A percentile compares a stretch with the other conserved stretches of the same genome.
phyloP scores from a whole-genome alignment of 257 asterid genomes.

The Lycium ferocissimum region DNA sequence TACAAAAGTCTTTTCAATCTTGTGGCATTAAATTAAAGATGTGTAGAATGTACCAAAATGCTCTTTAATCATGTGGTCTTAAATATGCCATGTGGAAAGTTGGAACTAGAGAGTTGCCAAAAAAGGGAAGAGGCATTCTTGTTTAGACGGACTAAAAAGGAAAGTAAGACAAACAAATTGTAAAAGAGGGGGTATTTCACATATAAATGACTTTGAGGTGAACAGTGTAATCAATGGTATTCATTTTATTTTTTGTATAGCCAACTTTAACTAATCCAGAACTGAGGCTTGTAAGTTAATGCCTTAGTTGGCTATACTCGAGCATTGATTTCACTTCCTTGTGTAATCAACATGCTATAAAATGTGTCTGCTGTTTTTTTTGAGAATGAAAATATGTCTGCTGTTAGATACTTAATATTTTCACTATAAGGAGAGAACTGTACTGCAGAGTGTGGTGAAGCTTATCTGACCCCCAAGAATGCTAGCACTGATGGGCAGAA shows the following conservation, averaged over 20 bases:
- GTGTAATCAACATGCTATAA: neutral
- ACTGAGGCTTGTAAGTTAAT: neutral
- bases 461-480: slow-evolving; percentile 10
- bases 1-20: too few species aligned
- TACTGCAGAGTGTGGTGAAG: slow-evolving; percentile 8
- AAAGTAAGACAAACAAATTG: too few species aligned
- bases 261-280: neutral
- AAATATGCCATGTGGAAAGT: too few species aligned
- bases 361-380: neutral
- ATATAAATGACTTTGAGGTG: neutral
- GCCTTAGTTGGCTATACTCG: neutral
- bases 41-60: too few species aligned
- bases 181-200: neutral
- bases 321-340: slow-evolving; percentile 1
- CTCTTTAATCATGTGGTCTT: too few species aligned
- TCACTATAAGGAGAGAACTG: neutral
- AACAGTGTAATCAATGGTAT: neutral
- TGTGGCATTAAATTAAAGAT: too few species aligned
- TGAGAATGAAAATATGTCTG: too few species aligned
- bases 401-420: neutral
- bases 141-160: too few species aligned
- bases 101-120: too few species aligned
- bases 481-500: slow-evolving; percentile 8
- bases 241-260: neutral
- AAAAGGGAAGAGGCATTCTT: too few species aligned